Percentiles rank a stretch among this genome's conserved stretches.
Conservation (phyloP, 1,284 basidiomycete genomes). For the Ceratobasidium sp. region DNA sequence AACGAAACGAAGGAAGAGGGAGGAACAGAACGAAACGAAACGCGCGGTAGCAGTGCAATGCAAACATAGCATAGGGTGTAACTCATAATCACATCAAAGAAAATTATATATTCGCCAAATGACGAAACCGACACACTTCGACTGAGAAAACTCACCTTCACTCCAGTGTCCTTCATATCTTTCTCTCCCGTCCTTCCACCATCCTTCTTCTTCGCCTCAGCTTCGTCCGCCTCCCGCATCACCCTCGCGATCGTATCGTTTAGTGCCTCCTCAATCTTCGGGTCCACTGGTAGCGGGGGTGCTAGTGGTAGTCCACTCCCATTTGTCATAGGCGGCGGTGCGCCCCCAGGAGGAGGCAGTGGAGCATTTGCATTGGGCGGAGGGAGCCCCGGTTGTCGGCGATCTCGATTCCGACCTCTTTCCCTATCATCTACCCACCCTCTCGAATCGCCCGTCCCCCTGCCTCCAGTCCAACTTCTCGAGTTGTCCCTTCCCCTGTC, state of each 20-base stretch:
- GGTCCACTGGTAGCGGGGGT: background rate
- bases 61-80: too few species aligned
- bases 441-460: background rate
- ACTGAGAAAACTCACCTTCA: constrained; percentile 2
- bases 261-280: constrained; percentile 18
- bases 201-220: constrained; percentile 14
- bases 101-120: too few species aligned
- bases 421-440: too few species aligned
- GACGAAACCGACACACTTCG: too few species aligned
- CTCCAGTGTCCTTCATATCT: background rate
- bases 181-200: background rate
- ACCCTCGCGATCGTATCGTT: constrained; percentile 34
- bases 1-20: constrained; percentile 24
- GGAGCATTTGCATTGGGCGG: too few species aligned
- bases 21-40: constrained; percentile 1
- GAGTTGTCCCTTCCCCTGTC: background rate
- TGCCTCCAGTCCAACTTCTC: background rate
- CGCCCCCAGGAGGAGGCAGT: too few species aligned
- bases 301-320: background rate
- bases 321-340: background rate
- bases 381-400: too few species aligned
- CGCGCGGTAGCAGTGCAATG: too few species aligned
- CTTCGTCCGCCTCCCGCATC: constrained; percentile 34
- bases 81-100: too few species aligned
- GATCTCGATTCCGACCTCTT: too few species aligned